Evolutionary conservation across 1,139 yeast species (phyloP).

Genomic region (Pichiaceae sp.): DNA sequence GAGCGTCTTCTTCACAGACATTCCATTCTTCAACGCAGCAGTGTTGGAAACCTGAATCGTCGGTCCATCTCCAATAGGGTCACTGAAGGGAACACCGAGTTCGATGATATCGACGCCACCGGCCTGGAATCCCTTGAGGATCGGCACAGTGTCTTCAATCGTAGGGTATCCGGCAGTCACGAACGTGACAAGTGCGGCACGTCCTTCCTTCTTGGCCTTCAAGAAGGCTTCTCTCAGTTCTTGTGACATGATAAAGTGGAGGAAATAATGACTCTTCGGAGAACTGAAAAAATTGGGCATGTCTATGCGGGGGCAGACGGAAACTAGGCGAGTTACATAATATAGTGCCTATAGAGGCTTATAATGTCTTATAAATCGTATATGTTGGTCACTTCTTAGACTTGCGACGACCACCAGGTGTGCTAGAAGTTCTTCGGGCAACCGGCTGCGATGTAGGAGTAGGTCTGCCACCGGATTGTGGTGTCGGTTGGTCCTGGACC

Average conservation of each 20-base stretch:
- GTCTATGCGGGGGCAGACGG: too few species aligned
- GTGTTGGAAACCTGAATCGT: conserved; percentile 86
- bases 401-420: neutral
- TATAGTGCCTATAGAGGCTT: too few species aligned
- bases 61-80: conserved; percentile 98
- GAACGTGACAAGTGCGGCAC: conserved; percentile 86
- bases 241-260: conserved; percentile 43
- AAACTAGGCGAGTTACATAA: too few species aligned
- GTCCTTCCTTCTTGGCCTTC: conserved; percentile 61
- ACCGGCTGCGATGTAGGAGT: neutral
- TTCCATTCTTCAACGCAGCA: conserved; percentile 71
- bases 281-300: neutral
- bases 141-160: conserved; percentile 77
- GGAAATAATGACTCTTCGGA: neutral
- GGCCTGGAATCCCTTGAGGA: conserved; percentile 78
- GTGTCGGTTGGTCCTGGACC: neutral
- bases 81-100: conserved; percentile 95
- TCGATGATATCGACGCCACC: conserved; percentile 96
- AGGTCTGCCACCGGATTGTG: neutral
- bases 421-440: neutral
- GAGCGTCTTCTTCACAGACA: conserved; percentile 59
- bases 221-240: conserved; percentile 63
- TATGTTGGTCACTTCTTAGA: conserved; percentile 1
- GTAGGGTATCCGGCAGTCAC: conserved; percentile 94
- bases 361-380: too few species aligned